phyloP scores from a whole-genome alignment of 108 stramenopile species.

The Skeletonema menzelii region DNA sequence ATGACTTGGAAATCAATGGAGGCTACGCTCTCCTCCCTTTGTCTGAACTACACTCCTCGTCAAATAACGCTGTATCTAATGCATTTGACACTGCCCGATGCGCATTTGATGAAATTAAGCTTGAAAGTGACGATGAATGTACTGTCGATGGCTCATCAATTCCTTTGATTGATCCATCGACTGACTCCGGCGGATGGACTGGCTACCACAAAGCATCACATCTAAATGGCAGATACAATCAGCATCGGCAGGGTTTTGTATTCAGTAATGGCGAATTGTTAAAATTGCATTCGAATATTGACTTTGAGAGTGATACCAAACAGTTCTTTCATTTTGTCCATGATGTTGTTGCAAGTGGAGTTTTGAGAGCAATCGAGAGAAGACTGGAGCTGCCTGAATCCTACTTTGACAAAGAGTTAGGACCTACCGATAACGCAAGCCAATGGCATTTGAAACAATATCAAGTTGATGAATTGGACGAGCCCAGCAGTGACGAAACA shows the following conservation, averaged over 20 bases:
- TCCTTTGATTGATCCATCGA: constrained; percentile 44
- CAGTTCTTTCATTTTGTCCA: constrained; percentile 50
- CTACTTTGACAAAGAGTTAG: constrained; percentile 65
- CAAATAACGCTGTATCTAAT: background rate
- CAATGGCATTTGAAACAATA: constrained; percentile 90
- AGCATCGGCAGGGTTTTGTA: constrained; percentile 75
- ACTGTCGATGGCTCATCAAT: background rate
- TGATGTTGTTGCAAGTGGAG: constrained; percentile 48
- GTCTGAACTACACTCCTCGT: constrained; percentile 1
- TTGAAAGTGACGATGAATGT: background rate
- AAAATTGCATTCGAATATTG: background rate
- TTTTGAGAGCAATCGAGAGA: constrained; percentile 59
- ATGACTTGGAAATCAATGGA: constrained; percentile 8
- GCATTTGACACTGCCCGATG: constrained; percentile 40
- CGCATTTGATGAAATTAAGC: constrained; percentile 26
- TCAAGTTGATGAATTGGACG: constrained; percentile 13
- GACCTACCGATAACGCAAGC: constrained; percentile 59
- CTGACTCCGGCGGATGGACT: constrained; percentile 70
- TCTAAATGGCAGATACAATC: constrained; percentile 68
- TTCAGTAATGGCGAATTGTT: constrained; percentile 69
- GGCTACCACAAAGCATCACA: constrained; percentile 69
- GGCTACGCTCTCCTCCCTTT: constrained; percentile 18
- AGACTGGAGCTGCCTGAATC: constrained; percentile 38
- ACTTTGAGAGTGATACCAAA: constrained; percentile 26
- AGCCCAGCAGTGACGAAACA: background rate